Conservation (phyloP, 192 early-diverging fungal genomes). For the Mortierella claussenii region DNA sequence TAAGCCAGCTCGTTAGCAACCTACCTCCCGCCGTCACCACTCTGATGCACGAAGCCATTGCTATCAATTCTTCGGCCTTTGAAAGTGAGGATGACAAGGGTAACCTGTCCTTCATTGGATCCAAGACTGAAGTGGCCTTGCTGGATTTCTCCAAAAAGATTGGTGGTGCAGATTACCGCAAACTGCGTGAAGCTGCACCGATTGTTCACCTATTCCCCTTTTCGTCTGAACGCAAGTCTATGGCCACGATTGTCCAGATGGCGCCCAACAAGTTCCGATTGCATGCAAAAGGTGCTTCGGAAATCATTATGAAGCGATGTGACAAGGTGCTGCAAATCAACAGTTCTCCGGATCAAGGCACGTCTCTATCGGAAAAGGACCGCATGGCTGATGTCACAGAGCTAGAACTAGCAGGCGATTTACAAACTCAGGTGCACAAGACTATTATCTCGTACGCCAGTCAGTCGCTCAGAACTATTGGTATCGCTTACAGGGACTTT, state of each 20-base stretch:
- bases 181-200: constrained; percentile 69
- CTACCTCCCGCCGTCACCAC: constrained; percentile 55
- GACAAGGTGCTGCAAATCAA: constrained; percentile 60
- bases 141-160: constrained; percentile 78
- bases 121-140: constrained; percentile 96
- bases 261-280: constrained; percentile 68
- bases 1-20: constrained; percentile 60
- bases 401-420: constrained; percentile 40
- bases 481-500: constrained; percentile 86
- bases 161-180: constrained; percentile 69
- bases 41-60: constrained; percentile 75
- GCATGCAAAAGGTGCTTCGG: constrained; percentile 95
- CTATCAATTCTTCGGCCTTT: constrained; percentile 87
- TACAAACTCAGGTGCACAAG: constrained; percentile 49
- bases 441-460: constrained; percentile 80
- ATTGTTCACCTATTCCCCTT: constrained; percentile 88
- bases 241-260: constrained; percentile 79
- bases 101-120: constrained; percentile 75
- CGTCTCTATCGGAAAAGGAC: constrained; percentile 22
- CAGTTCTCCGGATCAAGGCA: constrained; percentile 1
- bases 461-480: constrained; percentile 91
- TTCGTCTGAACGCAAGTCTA: constrained; percentile 91
- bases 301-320: constrained; percentile 81
- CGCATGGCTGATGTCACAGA: constrained; percentile 11
- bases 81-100: constrained; percentile 62